phyloP scores from a whole-genome alignment of 768 basidiomycete genomes.

The Auriscalpium vulgare region DNA sequence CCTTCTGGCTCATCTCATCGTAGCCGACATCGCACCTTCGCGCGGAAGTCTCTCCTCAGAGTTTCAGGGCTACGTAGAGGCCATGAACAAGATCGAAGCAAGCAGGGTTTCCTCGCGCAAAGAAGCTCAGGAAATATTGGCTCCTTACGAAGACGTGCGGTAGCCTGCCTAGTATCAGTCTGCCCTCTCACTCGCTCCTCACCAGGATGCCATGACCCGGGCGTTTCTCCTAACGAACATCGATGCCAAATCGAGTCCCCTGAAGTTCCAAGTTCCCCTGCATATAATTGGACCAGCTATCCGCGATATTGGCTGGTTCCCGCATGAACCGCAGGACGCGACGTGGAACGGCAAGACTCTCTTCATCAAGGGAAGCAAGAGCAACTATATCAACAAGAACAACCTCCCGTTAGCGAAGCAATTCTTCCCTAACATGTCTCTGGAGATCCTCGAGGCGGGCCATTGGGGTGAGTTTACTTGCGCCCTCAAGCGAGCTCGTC shows the following conservation, averaged over 20 bases:
- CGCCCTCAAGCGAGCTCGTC: neutral
- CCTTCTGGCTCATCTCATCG: slow-evolving; percentile 50
- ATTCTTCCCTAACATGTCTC: slow-evolving; percentile 65
- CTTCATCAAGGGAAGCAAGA: slow-evolving; percentile 73
- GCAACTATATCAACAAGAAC: slow-evolving; percentile 71
- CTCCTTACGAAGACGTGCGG: slow-evolving; percentile 53
- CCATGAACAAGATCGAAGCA: slow-evolving; percentile 67
- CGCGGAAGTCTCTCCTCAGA: slow-evolving; percentile 50
- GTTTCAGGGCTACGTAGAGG: slow-evolving; percentile 57
- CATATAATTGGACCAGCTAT: slow-evolving; percentile 54
- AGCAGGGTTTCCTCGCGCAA: slow-evolving; percentile 50
- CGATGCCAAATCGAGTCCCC: slow-evolving; percentile 28
- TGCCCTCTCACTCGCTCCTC: neutral
- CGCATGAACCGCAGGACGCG: slow-evolving; percentile 50
- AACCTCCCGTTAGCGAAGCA: slow-evolving; percentile 52
- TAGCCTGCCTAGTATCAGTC: neutral
- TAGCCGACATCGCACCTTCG: slow-evolving; percentile 79
- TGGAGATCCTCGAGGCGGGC: slow-evolving; percentile 63
- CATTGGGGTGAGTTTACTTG: slow-evolving; percentile 69
- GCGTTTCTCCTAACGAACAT: slow-evolving; percentile 87
- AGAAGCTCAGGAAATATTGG: slow-evolving; percentile 61
- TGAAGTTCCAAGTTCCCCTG: slow-evolving; percentile 72
- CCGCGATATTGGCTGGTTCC: slow-evolving; percentile 70
- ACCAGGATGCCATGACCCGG: slow-evolving; percentile 62
- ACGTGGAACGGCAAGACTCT: slow-evolving; percentile 54